Base-by-base conservation (phyloP, 1,284 basidiomycete genomes). In the Lentinula novae-zelandiae region DNA sequence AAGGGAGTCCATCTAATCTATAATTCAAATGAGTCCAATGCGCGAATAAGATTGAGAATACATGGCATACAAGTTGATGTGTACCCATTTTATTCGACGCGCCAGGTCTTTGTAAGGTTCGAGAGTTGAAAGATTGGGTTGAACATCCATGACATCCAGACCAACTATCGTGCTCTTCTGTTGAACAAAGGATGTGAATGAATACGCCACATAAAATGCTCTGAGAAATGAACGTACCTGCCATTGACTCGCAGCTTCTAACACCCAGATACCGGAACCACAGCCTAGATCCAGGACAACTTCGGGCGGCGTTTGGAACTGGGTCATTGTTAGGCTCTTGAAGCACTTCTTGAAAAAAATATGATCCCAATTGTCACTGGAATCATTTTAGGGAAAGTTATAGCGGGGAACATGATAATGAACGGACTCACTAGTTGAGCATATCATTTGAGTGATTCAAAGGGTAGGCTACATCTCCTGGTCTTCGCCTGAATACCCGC, bases 241-340 rank as follows among this genome's bases (percentile, higher is more conserved):
- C 87, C 87, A 91, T 56, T 76, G 71, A 65, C 78, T 82, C 2
- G 84, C 87, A 6, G 86, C 86, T 61, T 86, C 82, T 46, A 91
- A 77, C 9, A 80, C 79, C 89, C 89, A 91, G 58, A 84, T 81
- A 0, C 93, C 93, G 60, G 84, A 85, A 3, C 93, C 93, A 68
- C 90, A 93, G 0, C 93, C 93, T 27, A 95, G 75, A 68, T 91
- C 89, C 8, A 92, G 80, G 0, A 89, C 77, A 5, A 75, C 72
- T 1, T 67, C 53, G 0, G 89, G 89, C 15, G 83, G 80, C 0
- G 67, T 68, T 4, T 78, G 72, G 54, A 86, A 83, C 49, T 78
- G 73, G 65, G 84, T 78, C 62, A 86, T 76, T 0, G 87, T 84
- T 44, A 87, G 65, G 15, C 76, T 72, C 42, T 75, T 74, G 63